Conservation (phyloP, 2,329 filamentous ascomycete genomes). For the Shiraia bambusicola region DNA sequence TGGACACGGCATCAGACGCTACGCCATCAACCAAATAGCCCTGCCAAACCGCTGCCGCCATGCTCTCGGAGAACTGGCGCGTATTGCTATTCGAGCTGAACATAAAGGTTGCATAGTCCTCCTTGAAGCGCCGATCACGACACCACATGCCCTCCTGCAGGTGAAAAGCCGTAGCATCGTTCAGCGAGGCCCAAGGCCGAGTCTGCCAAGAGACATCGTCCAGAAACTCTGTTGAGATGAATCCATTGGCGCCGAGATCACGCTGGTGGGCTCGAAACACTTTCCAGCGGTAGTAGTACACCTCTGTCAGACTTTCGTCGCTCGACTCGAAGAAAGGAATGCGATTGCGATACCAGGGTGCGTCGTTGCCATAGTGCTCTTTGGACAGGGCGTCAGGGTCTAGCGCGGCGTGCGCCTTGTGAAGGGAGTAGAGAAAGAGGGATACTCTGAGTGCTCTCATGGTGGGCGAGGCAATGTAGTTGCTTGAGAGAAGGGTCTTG, state of each 20-base stretch:
- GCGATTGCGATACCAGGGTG: constrained; percentile 43
- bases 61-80: constrained; percentile 49
- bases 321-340: constrained; percentile 47
- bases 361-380: constrained; percentile 46
- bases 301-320: constrained; percentile 43
- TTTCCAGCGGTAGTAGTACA: constrained; percentile 52
- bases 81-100: constrained; percentile 44
- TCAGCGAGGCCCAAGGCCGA: constrained; percentile 47
- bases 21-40: constrained; percentile 49
- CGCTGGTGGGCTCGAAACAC: constrained; percentile 50
- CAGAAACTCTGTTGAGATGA: constrained; percentile 50
- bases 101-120: constrained; percentile 49
- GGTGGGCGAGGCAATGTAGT: not conserved
- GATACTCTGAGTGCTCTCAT: constrained; percentile 1
- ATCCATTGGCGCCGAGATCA: constrained; percentile 46
- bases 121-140: constrained; percentile 48
- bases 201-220: constrained; percentile 49
- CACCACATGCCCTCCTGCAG: constrained; percentile 49
- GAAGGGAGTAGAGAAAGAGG: constrained; percentile 1
- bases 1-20: constrained; percentile 29
- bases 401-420: constrained; percentile 16
- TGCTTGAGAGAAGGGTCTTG: not conserved
- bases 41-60: constrained; percentile 46
- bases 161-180: constrained; percentile 50
- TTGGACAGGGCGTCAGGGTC: constrained; percentile 28